Conservation (phyloP, 352 stramenopile species). For the Phytophthora cryptogea region DNA sequence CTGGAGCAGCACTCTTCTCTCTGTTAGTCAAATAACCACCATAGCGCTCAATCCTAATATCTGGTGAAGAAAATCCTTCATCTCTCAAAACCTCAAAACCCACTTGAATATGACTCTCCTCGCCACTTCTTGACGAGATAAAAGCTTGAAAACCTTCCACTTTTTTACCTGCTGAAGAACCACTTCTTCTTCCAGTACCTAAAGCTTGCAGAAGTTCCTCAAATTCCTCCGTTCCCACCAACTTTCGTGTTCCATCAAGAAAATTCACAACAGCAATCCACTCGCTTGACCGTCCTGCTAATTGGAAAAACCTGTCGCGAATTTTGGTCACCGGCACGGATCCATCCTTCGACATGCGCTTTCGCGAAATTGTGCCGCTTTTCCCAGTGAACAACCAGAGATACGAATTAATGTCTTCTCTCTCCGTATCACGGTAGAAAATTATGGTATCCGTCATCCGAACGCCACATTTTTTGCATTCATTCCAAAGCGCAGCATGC, state of each 20-base stretch:
- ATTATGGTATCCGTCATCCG: conserved; percentile 51
- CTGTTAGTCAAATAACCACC: conserved; percentile 19
- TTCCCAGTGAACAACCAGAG: conserved; percentile 62
- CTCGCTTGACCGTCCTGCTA: conserved; percentile 29
- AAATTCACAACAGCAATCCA: conserved; percentile 25
- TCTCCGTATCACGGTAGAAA: conserved; percentile 18
- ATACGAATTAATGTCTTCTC: conserved; percentile 11
- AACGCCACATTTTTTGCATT: conserved; percentile 36
- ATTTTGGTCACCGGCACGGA: conserved; percentile 36
- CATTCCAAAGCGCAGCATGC: conserved; percentile 29
- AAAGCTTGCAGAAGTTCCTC: conserved; percentile 28
- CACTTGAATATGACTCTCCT: conserved; percentile 26
- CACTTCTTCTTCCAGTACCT: conserved; percentile 4
- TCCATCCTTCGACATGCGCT: conserved; percentile 35
- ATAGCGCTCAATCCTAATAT: conserved; percentile 24
- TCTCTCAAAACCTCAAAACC: conserved; percentile 15
- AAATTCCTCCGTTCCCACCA: conserved; percentile 25
- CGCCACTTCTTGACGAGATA: conserved; percentile 16
- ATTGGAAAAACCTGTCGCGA: conserved; percentile 48
- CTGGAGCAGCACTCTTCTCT: background rate
- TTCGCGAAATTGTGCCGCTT: conserved; percentile 47
- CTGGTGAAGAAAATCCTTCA: conserved; percentile 14
- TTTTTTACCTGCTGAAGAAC: conserved; percentile 9
- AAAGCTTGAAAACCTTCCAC: conserved; percentile 30
- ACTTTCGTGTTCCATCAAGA: conserved; percentile 26